A percentile compares a stretch with the other conserved stretches of the same genome.
These are phyloP conservation scores for Suillus luteus DNA, from an alignment of 768 basidiomycete species.

Conservation along the genomic window DNA sequence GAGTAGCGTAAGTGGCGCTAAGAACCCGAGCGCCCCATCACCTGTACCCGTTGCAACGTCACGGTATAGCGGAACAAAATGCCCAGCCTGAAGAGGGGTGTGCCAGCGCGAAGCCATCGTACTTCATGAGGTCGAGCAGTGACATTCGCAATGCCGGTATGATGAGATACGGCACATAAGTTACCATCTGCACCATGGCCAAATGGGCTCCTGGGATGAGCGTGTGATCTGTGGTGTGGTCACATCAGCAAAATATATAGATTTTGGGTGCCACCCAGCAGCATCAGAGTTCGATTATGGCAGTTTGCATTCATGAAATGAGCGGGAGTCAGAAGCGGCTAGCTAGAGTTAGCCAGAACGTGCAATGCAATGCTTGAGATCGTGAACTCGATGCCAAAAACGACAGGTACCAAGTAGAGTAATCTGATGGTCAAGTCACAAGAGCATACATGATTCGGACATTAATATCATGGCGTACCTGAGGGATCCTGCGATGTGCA, in stretches of 20 bases:
- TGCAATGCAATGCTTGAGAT: background rate
- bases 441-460: background rate
- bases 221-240: background rate
- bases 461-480: background rate
- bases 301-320: background rate
- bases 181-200: background rate
- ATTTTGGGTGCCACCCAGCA: background rate
- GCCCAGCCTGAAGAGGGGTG: slow-evolving; percentile 82
- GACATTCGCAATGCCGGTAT: slow-evolving; percentile 35
- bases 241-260: too few relatives aligned
- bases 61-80: slow-evolving; percentile 77
- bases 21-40: slow-evolving; percentile 54
- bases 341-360: background rate
- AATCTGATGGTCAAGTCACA: background rate
- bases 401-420: background rate
- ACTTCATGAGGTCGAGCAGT: slow-evolving; percentile 53
- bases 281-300: background rate
- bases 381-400: background rate
- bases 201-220: background rate
- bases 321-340: background rate
- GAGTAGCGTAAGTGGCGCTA: slow-evolving; percentile 53
- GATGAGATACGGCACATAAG: background rate
- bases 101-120: slow-evolving; percentile 61
- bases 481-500: background rate
- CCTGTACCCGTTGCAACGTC: slow-evolving; percentile 64